Evolutionary conservation across 768 basidiomycete species (phyloP), one percentile per base, ranked within the genome.

Genomic region (Boletus reticuloceps): DNA sequence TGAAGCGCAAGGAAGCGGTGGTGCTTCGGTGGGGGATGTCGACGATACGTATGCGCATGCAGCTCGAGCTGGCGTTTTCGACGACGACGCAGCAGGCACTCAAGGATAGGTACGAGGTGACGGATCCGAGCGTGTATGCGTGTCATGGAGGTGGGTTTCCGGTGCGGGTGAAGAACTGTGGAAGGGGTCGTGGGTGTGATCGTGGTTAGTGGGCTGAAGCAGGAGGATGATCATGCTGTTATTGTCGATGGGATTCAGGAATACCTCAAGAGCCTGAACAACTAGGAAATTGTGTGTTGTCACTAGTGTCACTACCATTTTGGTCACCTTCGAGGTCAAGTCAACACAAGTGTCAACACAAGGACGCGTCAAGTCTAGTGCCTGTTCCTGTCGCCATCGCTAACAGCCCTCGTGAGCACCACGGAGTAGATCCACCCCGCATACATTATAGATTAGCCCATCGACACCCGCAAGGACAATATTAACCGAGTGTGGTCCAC

Each of bases 121-220:
- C 55, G 16, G 67, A 70, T 40, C 60, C 71, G 31, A 68, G 65
- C 11, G 40, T 55, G 38, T 72, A 72, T 50, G 65, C 56, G 7
- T 67, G 67, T 42, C 69, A 72, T 36, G 69, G 71, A 1, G 71
- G 73, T 1, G 72, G 67, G 6, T 66, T 74, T 47, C 73, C 74
- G 2, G 58, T 74, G 22, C 54, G 68, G 22, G 72, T 75, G 37
- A 63, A 55, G 55, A 61, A 63, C 13, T n/a, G 68, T 74, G n/a
- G 71, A 75, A 25, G 69, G 70, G 0, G 7, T 72, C 8, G 63
- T 74, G 2, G 73, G 68, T 0, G 72, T 69, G 27, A 69, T 74
- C n/a, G 71, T 72, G 13, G 73, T 74, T 1, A 68, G 68, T 39
- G 74, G 71, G 10, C 53, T 74, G 47, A 54, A 50, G 41, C 63